Conservation (phyloP, 2,329 filamentous ascomycete genomes). For the Bipolaris zeicola region DNA sequence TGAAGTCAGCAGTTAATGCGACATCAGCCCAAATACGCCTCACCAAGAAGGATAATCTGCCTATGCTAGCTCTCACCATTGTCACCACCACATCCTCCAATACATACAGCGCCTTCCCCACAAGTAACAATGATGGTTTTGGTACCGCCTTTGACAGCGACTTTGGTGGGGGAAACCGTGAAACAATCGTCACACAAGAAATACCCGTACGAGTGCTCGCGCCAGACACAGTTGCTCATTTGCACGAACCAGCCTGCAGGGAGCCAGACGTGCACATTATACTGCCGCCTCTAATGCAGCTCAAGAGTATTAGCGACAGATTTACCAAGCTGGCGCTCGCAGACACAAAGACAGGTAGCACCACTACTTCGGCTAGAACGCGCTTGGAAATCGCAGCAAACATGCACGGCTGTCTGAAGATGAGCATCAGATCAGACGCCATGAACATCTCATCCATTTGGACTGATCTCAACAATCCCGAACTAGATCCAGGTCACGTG, state of each 20-base stretch:
- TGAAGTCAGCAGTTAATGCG: constrained; percentile 83
- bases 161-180: constrained; percentile 65
- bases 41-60: constrained; percentile 88
- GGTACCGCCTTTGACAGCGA: constrained; percentile 33
- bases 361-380: constrained; percentile 35
- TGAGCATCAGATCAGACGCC: constrained; percentile 81
- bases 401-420: constrained; percentile 85
- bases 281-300: constrained; percentile 81
- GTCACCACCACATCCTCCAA: constrained; percentile 69
- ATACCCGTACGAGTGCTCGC: constrained; percentile 92
- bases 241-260: constrained; percentile 88
- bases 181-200: constrained; percentile 93
- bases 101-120: constrained; percentile 47
- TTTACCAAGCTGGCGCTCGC: constrained; percentile 78
- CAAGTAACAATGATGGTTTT: constrained; percentile 35
- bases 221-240: constrained; percentile 81
- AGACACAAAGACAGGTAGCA: constrained; percentile 45
- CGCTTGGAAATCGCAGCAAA: constrained; percentile 89
- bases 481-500: constrained; percentile 79
- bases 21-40: constrained; percentile 83
- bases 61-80: constrained; percentile 88
- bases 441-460: constrained; percentile 85
- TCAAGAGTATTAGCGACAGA: constrained; percentile 92
- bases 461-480: constrained; percentile 84
- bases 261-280: constrained; percentile 95